Evolutionary conservation across 2,329 filamentous ascomycete genomes (phyloP), one percentile per base, ranked within the genome.

Genomic region (Magnaporthales sp.): DNA sequence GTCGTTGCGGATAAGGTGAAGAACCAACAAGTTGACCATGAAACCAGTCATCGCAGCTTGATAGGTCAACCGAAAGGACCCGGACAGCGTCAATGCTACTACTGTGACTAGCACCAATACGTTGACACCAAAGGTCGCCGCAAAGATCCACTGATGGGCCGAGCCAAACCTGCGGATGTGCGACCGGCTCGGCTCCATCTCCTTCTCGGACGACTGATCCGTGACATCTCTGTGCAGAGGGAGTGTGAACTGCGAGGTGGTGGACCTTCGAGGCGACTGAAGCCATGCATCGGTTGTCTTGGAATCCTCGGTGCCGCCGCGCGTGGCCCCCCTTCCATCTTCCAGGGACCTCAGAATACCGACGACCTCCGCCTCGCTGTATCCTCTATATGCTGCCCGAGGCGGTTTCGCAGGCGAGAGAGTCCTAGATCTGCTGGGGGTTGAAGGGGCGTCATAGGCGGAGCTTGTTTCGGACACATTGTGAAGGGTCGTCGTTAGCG

Each of bases 1-100:
- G 67, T 83, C 83, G 70, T 85, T 82, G 67, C 83, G 80, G 65
- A 83, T 79, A 56, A 83, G 70, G 31, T 83, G 77, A 38, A 80
- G 79, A 3, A 77, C 77, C 2, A 80, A 73, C 65, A 84, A 69
- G 69, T 85, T 85, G 67, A 71, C 70, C 4, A 73, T 70, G 38
- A 73, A 71, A 27, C 75, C 75, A 5, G 66, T 69, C 60, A 69
- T 67, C 13, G 70, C 70, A 30, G 70, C 68, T 24, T 70, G 62
- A 29, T 70, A 71, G 1, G 70, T 70, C 58, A 72, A 63, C 10
- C 38, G 38, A 51, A 7, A 51, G 3, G 38, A 51, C 15, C 38
- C 38, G 15, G 38, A 19, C 6, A 51, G n/a, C 15, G 38, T 51
- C 38, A 51, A 9, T 6, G 38, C 38, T 8, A 51, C 19, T n/a